A percentile compares a stretch with the other conserved stretches of the same genome.
Evolutionary conservation across 768 basidiomycete genomes (phyloP).

Genomic region (Suillus subaureus): DNA sequence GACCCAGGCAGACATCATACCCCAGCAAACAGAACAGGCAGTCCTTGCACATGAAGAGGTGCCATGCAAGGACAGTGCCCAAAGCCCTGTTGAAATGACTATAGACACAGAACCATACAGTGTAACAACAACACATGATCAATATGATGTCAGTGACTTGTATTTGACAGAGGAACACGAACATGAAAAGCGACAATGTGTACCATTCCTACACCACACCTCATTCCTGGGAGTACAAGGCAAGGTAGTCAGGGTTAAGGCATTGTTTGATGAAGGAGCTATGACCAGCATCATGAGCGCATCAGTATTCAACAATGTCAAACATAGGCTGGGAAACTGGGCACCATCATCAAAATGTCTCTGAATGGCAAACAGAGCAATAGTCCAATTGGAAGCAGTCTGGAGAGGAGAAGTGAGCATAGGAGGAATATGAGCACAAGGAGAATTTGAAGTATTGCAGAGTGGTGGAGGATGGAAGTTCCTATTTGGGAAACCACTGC

Average conservation of each 20-base stretch:
- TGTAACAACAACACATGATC: neutral
- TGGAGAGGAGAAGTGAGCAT: neutral
- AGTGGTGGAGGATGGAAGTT: slow-evolving; percentile 24
- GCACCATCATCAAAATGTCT: neutral
- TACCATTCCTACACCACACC: neutral
- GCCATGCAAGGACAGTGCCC: neutral
- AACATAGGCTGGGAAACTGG: neutral
- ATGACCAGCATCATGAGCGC: neutral
- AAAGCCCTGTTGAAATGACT: neutral
- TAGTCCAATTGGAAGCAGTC: neutral
- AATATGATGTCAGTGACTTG: neutral
- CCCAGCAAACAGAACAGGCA: neutral
- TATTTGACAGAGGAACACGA: neutral
- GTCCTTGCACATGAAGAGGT: neutral
- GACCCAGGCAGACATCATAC: neutral
- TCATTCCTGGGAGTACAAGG: slow-evolving; percentile 15
- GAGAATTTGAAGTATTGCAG: neutral
- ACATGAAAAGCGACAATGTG: rapidly evolving
- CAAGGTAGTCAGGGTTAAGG: slow-evolving; percentile 12
- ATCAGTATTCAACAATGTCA: neutral
- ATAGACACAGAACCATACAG: neutral
- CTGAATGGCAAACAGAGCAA: neutral
- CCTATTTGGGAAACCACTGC: slow-evolving; percentile 31
- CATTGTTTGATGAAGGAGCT: slow-evolving; percentile 32
- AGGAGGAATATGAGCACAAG: neutral